A percentile compares a stretch with the other conserved stretches of the same genome.
These are phyloP conservation scores for Darksidea phi DNA, from an alignment of 495 filamentous ascomycete genomes.

Conservation along the genomic window DNA sequence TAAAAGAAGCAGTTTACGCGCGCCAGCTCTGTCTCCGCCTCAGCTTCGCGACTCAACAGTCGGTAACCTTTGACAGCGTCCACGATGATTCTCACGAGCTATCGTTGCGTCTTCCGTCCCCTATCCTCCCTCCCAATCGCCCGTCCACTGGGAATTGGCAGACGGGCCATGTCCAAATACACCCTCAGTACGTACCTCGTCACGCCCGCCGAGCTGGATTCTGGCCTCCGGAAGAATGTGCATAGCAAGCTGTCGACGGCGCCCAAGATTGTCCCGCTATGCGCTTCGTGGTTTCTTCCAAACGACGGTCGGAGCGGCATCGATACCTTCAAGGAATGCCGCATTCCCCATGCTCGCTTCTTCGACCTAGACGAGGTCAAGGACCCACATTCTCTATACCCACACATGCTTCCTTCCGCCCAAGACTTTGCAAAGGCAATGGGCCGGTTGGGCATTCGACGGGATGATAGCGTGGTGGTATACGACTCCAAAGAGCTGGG, in stretches of 20 bases:
- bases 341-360: conserved; percentile 87
- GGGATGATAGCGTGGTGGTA: conserved; percentile 85
- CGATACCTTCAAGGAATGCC: conserved; percentile 69
- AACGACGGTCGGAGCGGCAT: conserved; percentile 81
- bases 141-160: background rate
- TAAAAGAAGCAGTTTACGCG: too few species aligned
- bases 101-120: conserved; percentile 13
- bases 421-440: conserved; percentile 82
- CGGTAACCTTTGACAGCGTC: conserved; percentile 8
- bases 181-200: conserved; percentile 76
- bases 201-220: conserved; percentile 74
- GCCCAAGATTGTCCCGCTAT: conserved; percentile 80
- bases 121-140: conserved; percentile 12
- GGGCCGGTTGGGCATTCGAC: conserved; percentile 78
- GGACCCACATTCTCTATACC: conserved; percentile 82
- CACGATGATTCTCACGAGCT: conserved; percentile 29
- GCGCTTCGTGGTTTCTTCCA: conserved; percentile 93
- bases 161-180: conserved; percentile 46
- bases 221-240: conserved; percentile 75
- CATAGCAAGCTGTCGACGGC: conserved; percentile 70
- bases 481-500: conserved; percentile 87
- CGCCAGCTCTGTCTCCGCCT: too few species aligned
- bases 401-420: conserved; percentile 90
- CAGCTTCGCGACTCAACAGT: background rate
- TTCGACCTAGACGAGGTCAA: conserved; percentile 92